A percentile compares a stretch with the other conserved stretches of the same genome.
Conservation (phyloP, 257 asterid genomes). For the Gentiana straminea region DNA sequence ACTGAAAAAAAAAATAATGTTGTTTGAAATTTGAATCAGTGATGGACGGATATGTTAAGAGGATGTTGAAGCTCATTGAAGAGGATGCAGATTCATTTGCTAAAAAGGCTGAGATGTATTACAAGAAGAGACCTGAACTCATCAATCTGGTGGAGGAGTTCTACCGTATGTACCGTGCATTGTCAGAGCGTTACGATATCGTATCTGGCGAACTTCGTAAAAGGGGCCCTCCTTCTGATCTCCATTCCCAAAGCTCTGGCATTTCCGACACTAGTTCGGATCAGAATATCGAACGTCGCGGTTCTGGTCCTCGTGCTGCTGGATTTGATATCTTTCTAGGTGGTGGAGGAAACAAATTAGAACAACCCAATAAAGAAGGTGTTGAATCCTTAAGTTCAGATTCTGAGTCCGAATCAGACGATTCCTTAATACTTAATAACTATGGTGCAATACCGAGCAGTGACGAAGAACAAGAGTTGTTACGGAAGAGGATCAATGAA, state of each 20-base stretch:
- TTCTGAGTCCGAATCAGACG: slow-evolving; percentile 83
- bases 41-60: slow-evolving; percentile 71
- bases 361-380: slow-evolving; percentile 60
- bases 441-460: slow-evolving; percentile 31
- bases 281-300: slow-evolving; percentile 29
- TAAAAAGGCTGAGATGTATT: slow-evolving; percentile 84
- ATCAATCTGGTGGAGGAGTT: slow-evolving; percentile 64
- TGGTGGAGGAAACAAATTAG: slow-evolving; percentile 33
- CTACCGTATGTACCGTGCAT: slow-evolving; percentile 54
- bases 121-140: slow-evolving; percentile 77
- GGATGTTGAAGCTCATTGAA: slow-evolving; percentile 64
- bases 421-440: slow-evolving; percentile 56
- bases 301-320: slow-evolving; percentile 73
- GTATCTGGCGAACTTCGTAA: slow-evolving; percentile 69
- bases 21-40: no score
- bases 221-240: slow-evolving; percentile 67
- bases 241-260: slow-evolving; percentile 88
- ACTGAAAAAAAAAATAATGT: no score
- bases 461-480: slow-evolving; percentile 38
- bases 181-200: slow-evolving; percentile 78
- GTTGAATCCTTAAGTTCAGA: slow-evolving; percentile 66
- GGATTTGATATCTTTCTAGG: slow-evolving; percentile 77
- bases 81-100: slow-evolving; percentile 93
- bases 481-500: slow-evolving; percentile 40
- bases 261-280: slow-evolving; percentile 70